Evolutionary conservation across 2,329 filamentous ascomycete genomes (phyloP), one percentile per base, ranked within the genome.

Genomic region (Talaromyces sp.): DNA sequence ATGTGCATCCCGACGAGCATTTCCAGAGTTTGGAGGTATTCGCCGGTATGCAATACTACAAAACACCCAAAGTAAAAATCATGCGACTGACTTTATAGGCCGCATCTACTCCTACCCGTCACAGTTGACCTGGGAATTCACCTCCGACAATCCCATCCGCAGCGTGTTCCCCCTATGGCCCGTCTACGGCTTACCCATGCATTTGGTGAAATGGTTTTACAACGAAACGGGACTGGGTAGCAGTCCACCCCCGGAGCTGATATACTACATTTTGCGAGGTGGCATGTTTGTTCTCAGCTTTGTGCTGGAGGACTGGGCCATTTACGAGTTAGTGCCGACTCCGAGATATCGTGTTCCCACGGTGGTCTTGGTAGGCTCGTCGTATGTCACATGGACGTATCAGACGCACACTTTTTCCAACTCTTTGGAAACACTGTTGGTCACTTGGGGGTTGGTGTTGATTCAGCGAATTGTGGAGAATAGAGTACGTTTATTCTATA

Each of bases 351-450:
- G 92, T 66, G 86, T 86, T 69, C 81, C 89, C 61, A 91, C 92
- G 9, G 85, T 96, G 50, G 82, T 96, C 52, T 83, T 99, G 63
- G 90, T 97, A 65, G 92, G 93, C 52, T 98, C 93, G 31, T 97
- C 92, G 28, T 99, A 98, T 78, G 93, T 97, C 69, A 99, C 95
- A 55, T 99, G 95, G 93, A 97, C 93, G 50, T 96, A 93, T 79
- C 95, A 99, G 78, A 95, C 92, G 18, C 95, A 99, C 77, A 98
- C 95, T 12, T 98, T 99, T 76, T 98, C 93, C 66, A 99, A 99
- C 78, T 96, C 93, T 65, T 85, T 98, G 68, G 95, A 99, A 80
- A 98, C 95, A 2, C 81, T 99, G 69, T 84, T 93, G 58, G 92
- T 99, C 58, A 86, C 91, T 60, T 99, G 95, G 95, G 93, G 90